Conservation (phyloP, 139 green algal genomes). For the Edaphochlamys debaryana region DNA sequence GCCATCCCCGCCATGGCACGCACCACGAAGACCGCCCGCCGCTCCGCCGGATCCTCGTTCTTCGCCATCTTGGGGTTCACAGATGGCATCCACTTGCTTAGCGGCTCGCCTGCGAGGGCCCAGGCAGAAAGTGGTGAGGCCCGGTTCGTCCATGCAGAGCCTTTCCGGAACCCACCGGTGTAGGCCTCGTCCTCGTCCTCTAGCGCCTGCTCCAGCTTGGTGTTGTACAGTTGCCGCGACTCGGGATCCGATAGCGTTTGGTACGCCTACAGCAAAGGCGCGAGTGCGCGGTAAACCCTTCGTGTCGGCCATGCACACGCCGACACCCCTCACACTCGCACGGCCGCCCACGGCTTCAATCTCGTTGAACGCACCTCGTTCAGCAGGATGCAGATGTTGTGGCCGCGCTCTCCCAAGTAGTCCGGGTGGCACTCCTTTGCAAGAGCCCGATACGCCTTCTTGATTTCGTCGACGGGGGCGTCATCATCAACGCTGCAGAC, state of each 20-base stretch:
- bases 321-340: no score
- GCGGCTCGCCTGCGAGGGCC: constrained; percentile 64
- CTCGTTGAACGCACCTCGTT: constrained; percentile 86
- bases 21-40: constrained; percentile 84
- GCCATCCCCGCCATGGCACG: no score
- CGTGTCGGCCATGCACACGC: neutral
- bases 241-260: constrained; percentile 67
- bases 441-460: constrained; percentile 76
- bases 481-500: constrained; percentile 70
- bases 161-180: constrained; percentile 64
- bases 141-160: no score
- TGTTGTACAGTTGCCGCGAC: constrained; percentile 65
- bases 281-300: constrained; percentile 5
- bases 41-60: constrained; percentile 71
- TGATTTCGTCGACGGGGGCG: constrained; percentile 72
- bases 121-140: no score
- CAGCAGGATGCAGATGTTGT: constrained; percentile 88
- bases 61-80: constrained; percentile 72
- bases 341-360: no score
- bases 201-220: constrained; percentile 69
- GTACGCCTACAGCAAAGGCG: constrained; percentile 51
- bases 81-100: constrained; percentile 82
- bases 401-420: constrained; percentile 75
- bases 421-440: constrained; percentile 81
- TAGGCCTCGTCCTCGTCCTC: constrained; percentile 76